Conservation (phyloP, 768 basidiomycete species). For the Leccinum disarticulatum region DNA sequence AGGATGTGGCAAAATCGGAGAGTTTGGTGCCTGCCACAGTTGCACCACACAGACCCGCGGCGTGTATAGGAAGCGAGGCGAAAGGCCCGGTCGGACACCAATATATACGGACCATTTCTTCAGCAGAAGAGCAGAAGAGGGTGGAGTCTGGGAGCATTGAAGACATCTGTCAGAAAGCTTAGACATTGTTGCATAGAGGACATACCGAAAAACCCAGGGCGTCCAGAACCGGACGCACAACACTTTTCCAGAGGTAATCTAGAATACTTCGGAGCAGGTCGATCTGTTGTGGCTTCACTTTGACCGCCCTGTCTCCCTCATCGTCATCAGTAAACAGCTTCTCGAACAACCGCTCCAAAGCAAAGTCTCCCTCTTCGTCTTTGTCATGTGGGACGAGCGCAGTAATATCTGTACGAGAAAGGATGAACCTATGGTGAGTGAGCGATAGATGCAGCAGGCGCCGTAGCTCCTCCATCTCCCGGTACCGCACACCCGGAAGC, state of each 20-base stretch:
- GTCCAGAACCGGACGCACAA: neutral
- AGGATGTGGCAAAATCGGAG: neutral
- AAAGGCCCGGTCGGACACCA: neutral
- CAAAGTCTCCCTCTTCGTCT: neutral
- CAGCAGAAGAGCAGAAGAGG: neutral
- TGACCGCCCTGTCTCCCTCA: neutral
- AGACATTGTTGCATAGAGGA: neutral
- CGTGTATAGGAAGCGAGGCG: neutral
- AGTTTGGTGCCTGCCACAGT: neutral
- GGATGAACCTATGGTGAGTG: neutral
- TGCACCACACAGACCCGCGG: neutral
- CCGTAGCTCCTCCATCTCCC: neutral
- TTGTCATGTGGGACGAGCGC: neutral
- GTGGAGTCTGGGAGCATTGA: neutral
- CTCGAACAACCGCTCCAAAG: neutral
- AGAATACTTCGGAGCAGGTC: neutral
- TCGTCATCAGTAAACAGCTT: neutral
- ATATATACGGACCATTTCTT: neutral
- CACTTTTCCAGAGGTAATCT: neutral
- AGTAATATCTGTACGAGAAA: neutral
- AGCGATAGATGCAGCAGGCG: neutral
- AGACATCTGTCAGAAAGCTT: neutral
- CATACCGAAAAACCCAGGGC: neutral
- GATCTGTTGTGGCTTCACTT: neutral
- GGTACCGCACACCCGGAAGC: neutral